phyloP scores from a whole-genome alignment of 768 basidiomycete species.

The Porphyrellus cyaneotinctus region DNA sequence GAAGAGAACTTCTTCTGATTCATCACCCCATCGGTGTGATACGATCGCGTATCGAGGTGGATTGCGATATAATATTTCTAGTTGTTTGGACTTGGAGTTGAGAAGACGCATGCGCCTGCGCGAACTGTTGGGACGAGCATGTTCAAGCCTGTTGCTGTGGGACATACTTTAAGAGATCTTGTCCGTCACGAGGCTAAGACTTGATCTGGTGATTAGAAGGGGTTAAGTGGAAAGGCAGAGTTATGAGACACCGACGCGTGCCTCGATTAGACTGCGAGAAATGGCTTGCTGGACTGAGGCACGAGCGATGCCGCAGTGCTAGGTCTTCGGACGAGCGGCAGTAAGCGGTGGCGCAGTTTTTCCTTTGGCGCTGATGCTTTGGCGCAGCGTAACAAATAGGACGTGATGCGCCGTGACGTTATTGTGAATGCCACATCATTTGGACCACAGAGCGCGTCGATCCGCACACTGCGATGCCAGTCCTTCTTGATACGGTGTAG shows the following conservation, averaged over 20 bases:
- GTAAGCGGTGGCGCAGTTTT: too few relatives aligned
- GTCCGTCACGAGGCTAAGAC: not conserved
- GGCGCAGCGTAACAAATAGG: too few relatives aligned
- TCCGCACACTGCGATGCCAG: too few relatives aligned
- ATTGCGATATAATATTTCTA: constrained; percentile 12
- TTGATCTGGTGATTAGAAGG: too few relatives aligned
- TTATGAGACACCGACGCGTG: not conserved
- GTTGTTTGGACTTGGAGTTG: constrained; percentile 12
- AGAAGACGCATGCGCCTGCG: constrained; percentile 23
- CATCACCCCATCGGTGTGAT: constrained; percentile 27
- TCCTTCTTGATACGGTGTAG: too few relatives aligned
- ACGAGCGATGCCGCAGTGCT: too few relatives aligned
- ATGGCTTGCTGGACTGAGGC: too few relatives aligned
- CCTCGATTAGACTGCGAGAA: not conserved
- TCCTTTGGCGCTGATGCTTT: too few relatives aligned
- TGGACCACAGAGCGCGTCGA: too few relatives aligned
- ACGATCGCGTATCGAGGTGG: constrained; percentile 21
- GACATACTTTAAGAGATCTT: constrained; percentile 4
- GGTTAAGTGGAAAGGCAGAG: not conserved
- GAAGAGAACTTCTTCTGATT: constrained; percentile 23
- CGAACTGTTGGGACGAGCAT: not conserved
- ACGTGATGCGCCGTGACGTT: too few relatives aligned
- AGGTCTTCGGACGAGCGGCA: too few relatives aligned
- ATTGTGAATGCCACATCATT: too few relatives aligned
- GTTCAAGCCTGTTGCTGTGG: not conserved